Conservation (phyloP, 2,329 filamentous ascomycete species). For the Orbilia oligospora region DNA sequence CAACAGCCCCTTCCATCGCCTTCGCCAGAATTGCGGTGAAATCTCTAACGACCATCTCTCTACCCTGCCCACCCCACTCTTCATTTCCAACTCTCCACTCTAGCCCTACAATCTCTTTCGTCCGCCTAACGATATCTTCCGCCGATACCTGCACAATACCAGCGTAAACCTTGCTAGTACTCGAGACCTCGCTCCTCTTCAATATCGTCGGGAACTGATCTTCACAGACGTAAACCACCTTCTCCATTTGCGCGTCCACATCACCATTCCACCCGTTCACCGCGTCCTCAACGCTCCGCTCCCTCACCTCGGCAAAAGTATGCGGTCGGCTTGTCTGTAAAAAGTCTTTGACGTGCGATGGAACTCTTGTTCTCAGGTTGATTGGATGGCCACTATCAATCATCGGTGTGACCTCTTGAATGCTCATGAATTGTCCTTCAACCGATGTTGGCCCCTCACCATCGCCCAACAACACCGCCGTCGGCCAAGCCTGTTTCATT, state of each 20-base stretch:
- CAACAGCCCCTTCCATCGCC: conserved; percentile 64
- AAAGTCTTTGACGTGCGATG: conserved; percentile 87
- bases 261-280: conserved; percentile 59
- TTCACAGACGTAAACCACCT: conserved; percentile 84
- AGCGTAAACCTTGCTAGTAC: conserved; percentile 76
- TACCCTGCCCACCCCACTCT: conserved; percentile 72
- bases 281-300: conserved; percentile 53
- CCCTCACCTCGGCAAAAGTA: conserved; percentile 60
- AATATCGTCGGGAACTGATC: conserved; percentile 93
- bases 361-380: conserved; percentile 88
- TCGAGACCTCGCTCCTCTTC: conserved; percentile 85
- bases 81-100: conserved; percentile 82
- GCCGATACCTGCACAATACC: conserved; percentile 87
- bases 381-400: conserved; percentile 86
- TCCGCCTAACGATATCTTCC: conserved; percentile 91
- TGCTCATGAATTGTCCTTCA: conserved; percentile 90
- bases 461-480: conserved; percentile 82
- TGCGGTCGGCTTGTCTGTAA: conserved; percentile 70
- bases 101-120: conserved; percentile 82
- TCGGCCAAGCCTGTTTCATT: conserved; percentile 90
- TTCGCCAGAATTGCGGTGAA: conserved; percentile 54
- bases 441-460: conserved; percentile 80
- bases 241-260: conserved; percentile 70
- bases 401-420: conserved; percentile 84
- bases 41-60: conserved; percentile 55